Evolutionary conservation across 768 basidiomycete genomes (phyloP).

Genomic region (Boletus reticulatus): DNA sequence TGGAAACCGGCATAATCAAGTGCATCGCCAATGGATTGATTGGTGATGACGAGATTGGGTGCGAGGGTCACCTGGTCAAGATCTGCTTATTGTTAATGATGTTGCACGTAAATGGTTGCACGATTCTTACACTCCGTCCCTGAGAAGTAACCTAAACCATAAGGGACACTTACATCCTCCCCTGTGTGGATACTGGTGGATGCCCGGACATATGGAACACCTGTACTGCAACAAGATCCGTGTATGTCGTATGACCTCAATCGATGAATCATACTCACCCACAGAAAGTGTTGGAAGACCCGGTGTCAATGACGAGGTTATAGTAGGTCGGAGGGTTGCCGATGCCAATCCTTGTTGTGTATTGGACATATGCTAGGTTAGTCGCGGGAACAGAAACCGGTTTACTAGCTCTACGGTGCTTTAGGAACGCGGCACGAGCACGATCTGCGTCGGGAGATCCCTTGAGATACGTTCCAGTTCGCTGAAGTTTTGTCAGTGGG

Average conservation of each 20-base stretch:
- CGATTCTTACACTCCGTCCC: conserved; percentile 34
- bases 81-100: conserved; percentile 3
- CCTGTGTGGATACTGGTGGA: conserved; percentile 26
- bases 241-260: not conserved
- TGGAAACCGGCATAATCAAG: conserved; percentile 4
- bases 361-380: conserved; percentile 15
- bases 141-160: conserved; percentile 12
- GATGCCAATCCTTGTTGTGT: conserved; percentile 23
- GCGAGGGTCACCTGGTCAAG: conserved; percentile 28
- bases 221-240: conserved; percentile 11
- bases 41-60: conserved; percentile 18
- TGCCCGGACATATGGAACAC: conserved; percentile 15
- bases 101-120: too few species aligned
- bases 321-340: conserved; percentile 28
- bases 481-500: conserved; percentile 13
- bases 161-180: conserved; percentile 1
- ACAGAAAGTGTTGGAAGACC: conserved; percentile 32
- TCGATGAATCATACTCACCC: not conserved
- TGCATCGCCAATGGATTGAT: conserved; percentile 30
- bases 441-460: conserved; percentile 18
- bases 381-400: conserved; percentile 11
- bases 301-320: conserved; percentile 31
- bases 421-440: conserved; percentile 12
- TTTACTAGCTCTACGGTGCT: not conserved
- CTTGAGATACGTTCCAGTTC: conserved; percentile 13